A percentile compares a stretch with the other conserved stretches of the same genome.
Conservation (phyloP, 768 basidiomycete genomes). For the Coprinellus micaceus region DNA sequence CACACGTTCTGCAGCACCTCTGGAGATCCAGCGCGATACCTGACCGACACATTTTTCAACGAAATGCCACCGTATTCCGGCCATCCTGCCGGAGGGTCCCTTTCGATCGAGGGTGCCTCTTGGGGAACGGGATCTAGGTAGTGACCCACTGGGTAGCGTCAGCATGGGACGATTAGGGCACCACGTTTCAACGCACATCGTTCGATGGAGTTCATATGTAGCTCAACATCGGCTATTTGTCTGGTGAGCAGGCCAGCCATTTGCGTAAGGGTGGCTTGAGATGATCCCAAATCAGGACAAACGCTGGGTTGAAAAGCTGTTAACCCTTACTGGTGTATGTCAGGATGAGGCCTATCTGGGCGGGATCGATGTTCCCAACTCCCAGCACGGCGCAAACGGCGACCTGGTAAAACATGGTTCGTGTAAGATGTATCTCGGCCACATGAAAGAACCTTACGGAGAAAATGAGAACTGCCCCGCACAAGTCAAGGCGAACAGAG, state of each 20-base stretch:
- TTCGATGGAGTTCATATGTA: conserved; percentile 65
- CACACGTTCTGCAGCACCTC: conserved; percentile 65
- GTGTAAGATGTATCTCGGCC: not conserved
- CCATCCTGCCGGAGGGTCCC: conserved; percentile 67
- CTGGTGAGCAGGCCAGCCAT: conserved; percentile 51
- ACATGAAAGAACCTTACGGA: conserved; percentile 30
- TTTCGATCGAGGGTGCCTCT: conserved; percentile 39
- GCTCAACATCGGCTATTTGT: conserved; percentile 65
- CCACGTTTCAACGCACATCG: conserved; percentile 34
- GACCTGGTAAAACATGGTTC: conserved; percentile 36
- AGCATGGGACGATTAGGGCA: not conserved
- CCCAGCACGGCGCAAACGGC: conserved; percentile 61
- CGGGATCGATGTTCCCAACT: conserved; percentile 55
- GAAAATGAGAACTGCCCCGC: conserved; percentile 58
- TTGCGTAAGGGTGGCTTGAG: conserved; percentile 47
- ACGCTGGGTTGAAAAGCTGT: not conserved
- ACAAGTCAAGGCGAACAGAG: conserved; percentile 64
- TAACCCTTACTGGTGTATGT: conserved; percentile 51
- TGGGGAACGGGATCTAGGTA: conserved; percentile 35
- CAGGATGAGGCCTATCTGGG: conserved; percentile 70
- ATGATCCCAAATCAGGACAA: not conserved
- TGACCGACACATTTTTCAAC: conserved; percentile 57
- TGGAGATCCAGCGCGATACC: conserved; percentile 69
- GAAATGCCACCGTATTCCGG: conserved; percentile 57
- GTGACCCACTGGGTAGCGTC: conserved; percentile 39